Percentiles rank a stretch among this genome's conserved stretches.
These are phyloP conservation scores for Colletotrichum coccodes DNA, from an alignment of 2,329 filamentous ascomycete species.

Conservation along the genomic window DNA sequence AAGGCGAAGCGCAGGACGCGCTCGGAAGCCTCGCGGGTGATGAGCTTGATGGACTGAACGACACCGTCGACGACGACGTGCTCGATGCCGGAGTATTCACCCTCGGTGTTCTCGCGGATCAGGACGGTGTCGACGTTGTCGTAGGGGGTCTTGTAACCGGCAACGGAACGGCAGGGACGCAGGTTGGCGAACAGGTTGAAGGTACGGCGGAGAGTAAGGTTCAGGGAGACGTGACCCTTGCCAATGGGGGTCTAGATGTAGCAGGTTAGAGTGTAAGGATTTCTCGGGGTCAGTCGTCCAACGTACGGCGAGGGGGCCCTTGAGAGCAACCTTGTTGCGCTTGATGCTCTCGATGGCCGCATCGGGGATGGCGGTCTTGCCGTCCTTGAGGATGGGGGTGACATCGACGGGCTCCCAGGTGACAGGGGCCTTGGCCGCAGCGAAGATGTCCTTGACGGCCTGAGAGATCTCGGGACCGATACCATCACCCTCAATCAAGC, in stretches of 20 bases:
- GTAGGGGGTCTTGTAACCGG: constrained; percentile 98
- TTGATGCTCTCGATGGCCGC: constrained; percentile 93
- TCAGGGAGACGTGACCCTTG: constrained; percentile 99
- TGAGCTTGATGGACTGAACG: constrained; percentile 99
- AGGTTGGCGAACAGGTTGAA: constrained; percentile 99
- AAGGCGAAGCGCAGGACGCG: constrained; percentile 97
- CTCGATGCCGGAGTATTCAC: constrained; percentile 99
- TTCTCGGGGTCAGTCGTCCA: not conserved
- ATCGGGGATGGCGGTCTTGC: constrained; percentile 94
- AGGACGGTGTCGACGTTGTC: constrained; percentile 96
- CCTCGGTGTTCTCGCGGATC: constrained; percentile 99
- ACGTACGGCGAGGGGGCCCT: constrained; percentile 93
- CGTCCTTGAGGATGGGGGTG: constrained; percentile 91
- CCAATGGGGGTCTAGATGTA: constrained; percentile 63
- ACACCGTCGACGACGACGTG: constrained; percentile 98
- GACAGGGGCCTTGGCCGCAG: constrained; percentile 92
- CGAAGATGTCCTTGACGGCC: constrained; percentile 99
- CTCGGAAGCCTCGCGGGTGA: constrained; percentile 94
- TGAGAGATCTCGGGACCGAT: constrained; percentile 98
- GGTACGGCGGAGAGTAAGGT: constrained; percentile 96
- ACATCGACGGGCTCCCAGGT: constrained; percentile 98
- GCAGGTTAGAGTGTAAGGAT: constrained; percentile 16
- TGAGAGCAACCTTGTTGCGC: constrained; percentile 96
- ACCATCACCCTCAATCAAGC: constrained; percentile 98
- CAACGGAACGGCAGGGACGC: constrained; percentile 95